These are phyloP conservation scores for Pseudocercospora pini-densiflorae DNA, from an alignment of 2,329 filamentous ascomycete genomes.

Conservation along the genomic window DNA sequence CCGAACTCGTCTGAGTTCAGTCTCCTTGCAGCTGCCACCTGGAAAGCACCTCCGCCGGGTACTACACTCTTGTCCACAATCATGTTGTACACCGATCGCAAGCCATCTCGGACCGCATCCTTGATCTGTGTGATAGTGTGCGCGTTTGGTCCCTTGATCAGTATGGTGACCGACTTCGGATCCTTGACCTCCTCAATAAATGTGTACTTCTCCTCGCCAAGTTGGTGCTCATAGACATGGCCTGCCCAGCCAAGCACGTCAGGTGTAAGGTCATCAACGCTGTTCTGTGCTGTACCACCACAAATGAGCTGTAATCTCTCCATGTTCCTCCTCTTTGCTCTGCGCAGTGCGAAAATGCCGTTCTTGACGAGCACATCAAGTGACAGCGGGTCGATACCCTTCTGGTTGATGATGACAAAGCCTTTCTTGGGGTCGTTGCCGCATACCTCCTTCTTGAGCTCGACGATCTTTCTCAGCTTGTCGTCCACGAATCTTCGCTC, in stretches of 20 bases:
- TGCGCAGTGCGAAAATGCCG: constrained; percentile 88
- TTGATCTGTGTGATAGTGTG: constrained; percentile 98
- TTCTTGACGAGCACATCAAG: constrained; percentile 98
- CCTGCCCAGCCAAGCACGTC: constrained; percentile 95
- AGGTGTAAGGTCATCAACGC: constrained; percentile 86
- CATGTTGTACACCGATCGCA: constrained; percentile 98
- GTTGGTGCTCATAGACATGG: constrained; percentile 92
- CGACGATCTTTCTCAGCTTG: constrained; percentile 96
- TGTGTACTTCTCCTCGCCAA: constrained; percentile 99
- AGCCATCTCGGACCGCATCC: constrained; percentile 91
- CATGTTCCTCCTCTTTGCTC: constrained; percentile 99
- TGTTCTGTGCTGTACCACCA: constrained; percentile 91
- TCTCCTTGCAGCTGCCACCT: constrained; percentile 88
- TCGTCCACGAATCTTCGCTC: constrained; percentile 95
- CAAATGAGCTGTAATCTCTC: constrained; percentile 95
- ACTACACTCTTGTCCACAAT: constrained; percentile 98
- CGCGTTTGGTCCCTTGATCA: constrained; percentile 97
- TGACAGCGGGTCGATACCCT: constrained; percentile 96
- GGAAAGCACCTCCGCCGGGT: constrained; percentile 92
- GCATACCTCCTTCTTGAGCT: constrained; percentile 97
- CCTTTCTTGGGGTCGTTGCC: constrained; percentile 91
- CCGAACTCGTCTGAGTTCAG: constrained; percentile 84
- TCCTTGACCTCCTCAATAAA: constrained; percentile 99
- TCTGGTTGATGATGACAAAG: constrained; percentile 99
- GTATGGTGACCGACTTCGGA: constrained; percentile 93